These are phyloP conservation scores for Hyphopichia homilentoma DNA, from an alignment of 805 yeast species.

Conservation along the genomic window DNA sequence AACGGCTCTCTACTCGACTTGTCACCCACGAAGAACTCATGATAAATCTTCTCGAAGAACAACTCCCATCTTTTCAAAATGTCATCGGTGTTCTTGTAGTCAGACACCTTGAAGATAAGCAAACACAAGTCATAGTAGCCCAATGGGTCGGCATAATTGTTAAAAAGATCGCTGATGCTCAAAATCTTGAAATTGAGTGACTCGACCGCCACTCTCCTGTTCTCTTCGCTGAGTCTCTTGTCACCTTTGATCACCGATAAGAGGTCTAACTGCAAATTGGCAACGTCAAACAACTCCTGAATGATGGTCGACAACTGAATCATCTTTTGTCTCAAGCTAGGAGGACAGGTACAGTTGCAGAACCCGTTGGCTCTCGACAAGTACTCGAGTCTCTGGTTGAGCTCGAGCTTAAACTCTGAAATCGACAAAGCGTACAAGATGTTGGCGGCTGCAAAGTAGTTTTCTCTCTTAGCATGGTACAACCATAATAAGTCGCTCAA, in stretches of 20 bases:
- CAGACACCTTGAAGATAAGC: conserved; percentile 75
- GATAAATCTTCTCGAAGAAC: conserved; percentile 50
- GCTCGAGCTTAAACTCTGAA: conserved; percentile 64
- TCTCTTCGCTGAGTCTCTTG: conserved; percentile 43
- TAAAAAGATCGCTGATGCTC: conserved; percentile 75
- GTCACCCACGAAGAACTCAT: conserved; percentile 23
- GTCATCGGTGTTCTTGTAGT: conserved; percentile 80
- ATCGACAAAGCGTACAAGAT: conserved; percentile 66
- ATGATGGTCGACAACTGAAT: conserved; percentile 64
- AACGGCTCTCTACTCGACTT: conserved; percentile 33
- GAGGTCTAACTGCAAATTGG: conserved; percentile 76
- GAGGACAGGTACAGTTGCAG: conserved; percentile 80
- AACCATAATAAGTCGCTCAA: conserved; percentile 86
- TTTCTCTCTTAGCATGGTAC: conserved; percentile 78
- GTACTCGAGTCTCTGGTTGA: conserved; percentile 78
- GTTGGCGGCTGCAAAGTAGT: conserved; percentile 79
- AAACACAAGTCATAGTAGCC: conserved; percentile 83
- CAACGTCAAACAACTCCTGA: conserved; percentile 80
- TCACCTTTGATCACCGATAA: conserved; percentile 48
- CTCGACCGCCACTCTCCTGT: conserved; percentile 47
- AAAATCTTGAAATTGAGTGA: conserved; percentile 62
- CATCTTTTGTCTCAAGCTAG: conserved; percentile 72
- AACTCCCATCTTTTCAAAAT: conserved; percentile 78
- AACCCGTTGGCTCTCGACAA: conserved; percentile 91
- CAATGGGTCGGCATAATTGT: conserved; percentile 81